Percentiles rank a stretch among this genome's conserved stretches.
Evolutionary conservation across 306 rosid genomes (phyloP).

Genomic region (Cicer arietinum): DNA sequence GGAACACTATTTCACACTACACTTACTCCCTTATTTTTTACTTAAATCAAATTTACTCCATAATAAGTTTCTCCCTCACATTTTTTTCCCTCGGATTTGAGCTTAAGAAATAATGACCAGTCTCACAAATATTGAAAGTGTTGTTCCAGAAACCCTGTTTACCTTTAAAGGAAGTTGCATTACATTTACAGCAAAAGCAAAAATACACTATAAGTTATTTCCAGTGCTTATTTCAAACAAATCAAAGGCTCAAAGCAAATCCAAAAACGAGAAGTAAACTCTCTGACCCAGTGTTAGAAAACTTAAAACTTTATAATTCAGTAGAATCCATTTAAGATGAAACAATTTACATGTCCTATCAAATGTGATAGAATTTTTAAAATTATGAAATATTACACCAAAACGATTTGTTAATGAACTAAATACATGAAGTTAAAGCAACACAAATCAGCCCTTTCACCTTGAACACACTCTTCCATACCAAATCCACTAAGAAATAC

Average conservation of each 20-base stretch:
- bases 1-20: too few relatives aligned
- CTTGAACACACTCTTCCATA: not conserved
- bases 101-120: not conserved
- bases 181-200: not conserved
- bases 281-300: not conserved
- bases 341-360: not conserved
- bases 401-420: not conserved
- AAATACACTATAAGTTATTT: too few relatives aligned
- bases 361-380: too few relatives aligned
- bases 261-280: not conserved
- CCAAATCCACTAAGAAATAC: not conserved
- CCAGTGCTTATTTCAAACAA: too few relatives aligned
- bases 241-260: not conserved
- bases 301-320: not conserved
- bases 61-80: not conserved
- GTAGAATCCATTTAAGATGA: not conserved
- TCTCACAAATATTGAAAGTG: not conserved
- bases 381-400: not conserved
- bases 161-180: conserved; percentile 15
- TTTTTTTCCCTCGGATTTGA: not conserved
- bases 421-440: conserved; percentile 19
- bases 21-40: too few relatives aligned
- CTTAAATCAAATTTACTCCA: not conserved
- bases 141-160: not conserved
- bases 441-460: not conserved